phyloP scores from a whole-genome alignment of 805 yeast species.

The Metschnikowia peoriensis region DNA sequence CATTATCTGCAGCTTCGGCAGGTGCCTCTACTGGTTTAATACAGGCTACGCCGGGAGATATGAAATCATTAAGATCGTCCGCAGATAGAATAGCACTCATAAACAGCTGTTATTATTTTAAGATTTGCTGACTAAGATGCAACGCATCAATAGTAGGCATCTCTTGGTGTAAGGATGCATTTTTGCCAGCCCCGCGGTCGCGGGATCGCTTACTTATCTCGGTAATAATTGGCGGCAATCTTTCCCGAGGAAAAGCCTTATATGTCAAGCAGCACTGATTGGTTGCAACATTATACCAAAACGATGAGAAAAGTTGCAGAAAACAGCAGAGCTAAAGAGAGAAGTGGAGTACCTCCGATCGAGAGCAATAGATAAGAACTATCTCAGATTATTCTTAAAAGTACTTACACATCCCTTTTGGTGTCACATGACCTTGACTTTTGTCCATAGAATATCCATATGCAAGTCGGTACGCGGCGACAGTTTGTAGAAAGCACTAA shows the following conservation, averaged over 20 bases:
- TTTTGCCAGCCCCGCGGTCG: not conserved
- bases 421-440: no score
- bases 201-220: constrained; percentile 4
- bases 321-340: no score
- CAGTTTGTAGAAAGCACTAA: no score
- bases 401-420: no score
- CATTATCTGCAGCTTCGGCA: constrained; percentile 22
- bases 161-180: constrained; percentile 6
- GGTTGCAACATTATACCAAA: no score
- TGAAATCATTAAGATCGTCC: constrained; percentile 91
- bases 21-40: constrained; percentile 73
- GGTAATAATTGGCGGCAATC: constrained; percentile 1
- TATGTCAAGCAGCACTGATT: not conserved
- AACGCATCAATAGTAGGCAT: not conserved
- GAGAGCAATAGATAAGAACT: no score
- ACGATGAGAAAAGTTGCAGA: no score
- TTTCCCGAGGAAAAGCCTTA: not conserved
- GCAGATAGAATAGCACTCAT: constrained; percentile 91
- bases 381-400: no score
- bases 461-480: no score
- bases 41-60: constrained; percentile 92
- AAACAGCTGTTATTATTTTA: not conserved
- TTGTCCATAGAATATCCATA: no score
- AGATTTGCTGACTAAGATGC: constrained; percentile 1
- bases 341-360: no score